Evolutionary conservation across 139 green algal genomes (phyloP), one percentile per base, ranked within the genome.

Genomic region (Zygnema circumcarinatum): DNA sequence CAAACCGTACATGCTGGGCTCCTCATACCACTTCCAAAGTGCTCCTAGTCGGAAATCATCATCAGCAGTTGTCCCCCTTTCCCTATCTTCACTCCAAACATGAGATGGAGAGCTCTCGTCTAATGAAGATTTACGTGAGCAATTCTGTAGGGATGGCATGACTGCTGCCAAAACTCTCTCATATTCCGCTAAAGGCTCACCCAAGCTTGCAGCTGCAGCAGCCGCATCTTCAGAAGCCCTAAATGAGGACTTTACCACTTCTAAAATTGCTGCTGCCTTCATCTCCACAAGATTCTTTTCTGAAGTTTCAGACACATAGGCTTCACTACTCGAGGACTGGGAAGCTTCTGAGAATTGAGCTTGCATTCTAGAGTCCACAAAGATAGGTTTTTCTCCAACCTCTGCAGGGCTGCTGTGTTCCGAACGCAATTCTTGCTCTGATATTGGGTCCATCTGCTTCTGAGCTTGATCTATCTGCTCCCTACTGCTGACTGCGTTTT

Each of bases 11-110:
- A 39, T 2, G 3, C 32, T 62, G 2, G 33, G 31, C 33, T 82
- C 74, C 33, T 82, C 74, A 82, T 82, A 82, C 74, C 74, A 82
- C 3, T 67, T 32, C 74, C 74, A 82, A n/a, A 82, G 29, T 42
- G 2, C 74, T 3, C 2, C 32, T 31, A 82, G 74, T 52, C 7
- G 16, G 16, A 3, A 78, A 62, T 7, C 16, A 62, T 62, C 7
- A 62, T n/a, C n/a, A n/a, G n/a, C n/a, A n/a, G n/a, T n/a, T n/a
- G 47, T 16, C 16, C 16, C 16, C 7, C 47, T 16, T 7, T 62
- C 47, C 47, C 47, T 62, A 25, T 62, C 16, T 62, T 62, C 16
- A 62, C 7, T 62, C 47, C 47, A 25, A 62, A 25, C 7, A 7
- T 7, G 16, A 7, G 47, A 62, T 62, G 47, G 16, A 62, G 47